These are phyloP conservation scores for Vanderwaltozyma verrucispora DNA, from an alignment of 805 yeast species.

Conservation along the genomic window DNA sequence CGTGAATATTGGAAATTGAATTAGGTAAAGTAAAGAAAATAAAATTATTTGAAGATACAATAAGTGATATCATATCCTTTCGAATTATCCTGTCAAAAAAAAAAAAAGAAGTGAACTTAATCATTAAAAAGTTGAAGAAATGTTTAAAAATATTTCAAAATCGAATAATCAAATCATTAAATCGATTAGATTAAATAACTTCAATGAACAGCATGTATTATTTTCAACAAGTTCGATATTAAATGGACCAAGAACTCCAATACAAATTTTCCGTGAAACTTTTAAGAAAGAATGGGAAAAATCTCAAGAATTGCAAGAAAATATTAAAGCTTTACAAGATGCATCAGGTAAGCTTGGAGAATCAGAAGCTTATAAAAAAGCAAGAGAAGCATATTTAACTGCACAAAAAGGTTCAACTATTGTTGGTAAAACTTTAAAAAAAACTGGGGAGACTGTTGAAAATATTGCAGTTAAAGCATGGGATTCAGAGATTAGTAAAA, in stretches of 20 bases:
- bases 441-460: slow-evolving; percentile 92
- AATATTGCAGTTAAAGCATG: slow-evolving; percentile 84
- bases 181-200: too few species aligned
- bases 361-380: slow-evolving; percentile 84
- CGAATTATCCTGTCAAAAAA: too few species aligned
- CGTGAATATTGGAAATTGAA: too few species aligned
- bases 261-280: slow-evolving; percentile 88
- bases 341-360: slow-evolving; percentile 93
- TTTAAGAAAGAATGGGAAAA: slow-evolving; percentile 87
- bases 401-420: slow-evolving; percentile 71
- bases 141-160: neutral
- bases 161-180: neutral
- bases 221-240: slow-evolving; percentile 9
- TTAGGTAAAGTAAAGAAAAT: too few species aligned
- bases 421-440: slow-evolving; percentile 61
- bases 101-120: too few species aligned
- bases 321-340: slow-evolving; percentile 88
- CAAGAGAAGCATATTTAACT: slow-evolving; percentile 80
- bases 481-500: slow-evolving; percentile 89
- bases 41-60: too few species aligned
- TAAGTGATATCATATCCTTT: too few species aligned
- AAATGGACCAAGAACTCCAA: slow-evolving; percentile 41
- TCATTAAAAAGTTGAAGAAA: too few species aligned
- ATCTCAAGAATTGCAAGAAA: slow-evolving; percentile 78
- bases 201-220: neutral